Percentiles rank a stretch among this genome's conserved stretches.
These are phyloP conservation scores for Aspergillus udagawae DNA, from an alignment of 2,329 filamentous ascomycete genomes.

Conservation along the genomic window DNA sequence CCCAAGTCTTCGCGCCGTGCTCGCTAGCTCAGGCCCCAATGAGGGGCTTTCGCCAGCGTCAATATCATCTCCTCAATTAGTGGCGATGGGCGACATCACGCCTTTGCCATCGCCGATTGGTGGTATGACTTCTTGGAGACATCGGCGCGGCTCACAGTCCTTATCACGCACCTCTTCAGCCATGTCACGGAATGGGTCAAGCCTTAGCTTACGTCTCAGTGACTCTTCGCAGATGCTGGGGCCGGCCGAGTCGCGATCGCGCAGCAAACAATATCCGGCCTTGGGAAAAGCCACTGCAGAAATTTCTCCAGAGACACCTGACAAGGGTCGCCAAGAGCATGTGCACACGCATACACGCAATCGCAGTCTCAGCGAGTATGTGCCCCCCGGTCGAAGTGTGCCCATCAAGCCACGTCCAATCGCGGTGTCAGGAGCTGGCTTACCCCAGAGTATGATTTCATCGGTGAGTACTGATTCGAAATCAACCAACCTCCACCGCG, in stretches of 20 bases:
- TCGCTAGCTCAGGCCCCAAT: slow-evolving; percentile 35
- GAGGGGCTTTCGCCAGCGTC: slow-evolving; percentile 57
- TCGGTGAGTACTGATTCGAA: slow-evolving; percentile 42
- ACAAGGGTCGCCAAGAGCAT: slow-evolving; percentile 24
- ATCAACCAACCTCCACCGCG: slow-evolving; percentile 58
- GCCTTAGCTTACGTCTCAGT: slow-evolving; percentile 30
- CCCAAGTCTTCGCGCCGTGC: slow-evolving; percentile 41
- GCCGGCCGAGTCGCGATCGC: slow-evolving; percentile 27
- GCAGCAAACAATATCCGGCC: slow-evolving; percentile 40
- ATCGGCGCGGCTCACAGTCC: slow-evolving; percentile 51
- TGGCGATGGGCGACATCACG: slow-evolving; percentile 73
- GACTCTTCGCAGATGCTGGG: slow-evolving; percentile 34
- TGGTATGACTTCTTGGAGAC: slow-evolving; percentile 32
- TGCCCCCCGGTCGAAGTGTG: slow-evolving; percentile 62
- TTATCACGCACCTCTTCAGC: slow-evolving; percentile 41
- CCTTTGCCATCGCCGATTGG: slow-evolving; percentile 71
- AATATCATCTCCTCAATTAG: slow-evolving; percentile 69
- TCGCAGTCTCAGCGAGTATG: slow-evolving; percentile 84
- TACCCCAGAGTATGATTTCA: slow-evolving; percentile 45
- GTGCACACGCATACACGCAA: slow-evolving; percentile 59
- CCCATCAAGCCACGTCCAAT: slow-evolving; percentile 66
- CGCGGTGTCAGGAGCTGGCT: slow-evolving; percentile 62
- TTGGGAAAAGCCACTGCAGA: slow-evolving; percentile 28
- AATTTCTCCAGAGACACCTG: slow-evolving; percentile 18
- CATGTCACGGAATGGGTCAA: slow-evolving; percentile 36